phyloP scores from a whole-genome alignment of 192 early-diverging fungal genomes.

The Podila epicladia region DNA sequence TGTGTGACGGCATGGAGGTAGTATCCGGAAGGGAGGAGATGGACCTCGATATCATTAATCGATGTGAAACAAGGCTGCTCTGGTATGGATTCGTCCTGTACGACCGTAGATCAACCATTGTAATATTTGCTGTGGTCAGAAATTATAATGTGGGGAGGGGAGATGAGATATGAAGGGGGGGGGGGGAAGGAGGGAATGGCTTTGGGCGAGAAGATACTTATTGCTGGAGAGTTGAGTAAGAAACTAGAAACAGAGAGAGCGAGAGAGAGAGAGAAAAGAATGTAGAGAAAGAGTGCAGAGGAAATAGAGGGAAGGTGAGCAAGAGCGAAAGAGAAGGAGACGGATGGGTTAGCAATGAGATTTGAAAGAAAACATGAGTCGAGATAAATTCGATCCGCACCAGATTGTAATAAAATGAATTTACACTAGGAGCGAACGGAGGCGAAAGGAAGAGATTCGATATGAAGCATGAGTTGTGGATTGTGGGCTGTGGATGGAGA shows the following conservation, averaged over 20 bases:
- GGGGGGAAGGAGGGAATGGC: neutral
- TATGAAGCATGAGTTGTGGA: no score
- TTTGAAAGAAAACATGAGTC: neutral
- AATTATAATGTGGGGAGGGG: neutral
- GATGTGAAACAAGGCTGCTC: conserved; percentile 37
- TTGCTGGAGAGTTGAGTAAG: neutral
- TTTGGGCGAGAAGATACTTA: neutral
- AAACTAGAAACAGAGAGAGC: neutral
- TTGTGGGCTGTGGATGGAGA: no score
- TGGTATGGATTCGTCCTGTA: conserved; percentile 41
- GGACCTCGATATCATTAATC: conserved; percentile 1
- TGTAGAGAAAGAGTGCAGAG: neutral
- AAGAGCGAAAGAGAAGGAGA: neutral
- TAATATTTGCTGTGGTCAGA: neutral
- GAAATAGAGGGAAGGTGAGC: neutral
- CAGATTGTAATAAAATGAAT: no score
- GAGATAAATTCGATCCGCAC: no score
- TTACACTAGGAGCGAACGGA: no score
- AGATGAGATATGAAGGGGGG: neutral
- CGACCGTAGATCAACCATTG: conserved; percentile 46
- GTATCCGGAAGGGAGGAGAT: neutral
- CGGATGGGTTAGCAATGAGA: neutral
- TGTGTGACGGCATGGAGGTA: neutral
- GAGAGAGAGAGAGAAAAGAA: conserved; percentile 1
- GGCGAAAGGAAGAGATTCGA: no score